These are phyloP conservation scores for Silybum marianum DNA, from an alignment of 129 eudicot species.

Conservation along the genomic window DNA sequence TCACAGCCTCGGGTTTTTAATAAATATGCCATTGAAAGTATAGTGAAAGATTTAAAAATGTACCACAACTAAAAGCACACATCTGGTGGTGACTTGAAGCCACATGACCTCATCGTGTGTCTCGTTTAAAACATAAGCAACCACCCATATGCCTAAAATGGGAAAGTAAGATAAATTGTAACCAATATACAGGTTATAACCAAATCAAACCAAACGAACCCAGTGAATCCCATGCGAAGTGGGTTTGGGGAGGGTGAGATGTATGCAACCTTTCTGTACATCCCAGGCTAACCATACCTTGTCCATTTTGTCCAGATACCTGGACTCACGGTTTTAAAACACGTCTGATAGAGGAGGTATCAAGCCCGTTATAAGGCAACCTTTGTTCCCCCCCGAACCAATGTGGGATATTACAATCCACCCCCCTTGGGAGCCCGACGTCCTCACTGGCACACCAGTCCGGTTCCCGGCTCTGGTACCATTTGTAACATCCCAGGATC, in stretches of 20 bases:
- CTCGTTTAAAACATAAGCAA: constrained; percentile 73
- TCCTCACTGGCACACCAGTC: no score
- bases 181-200: not conserved
- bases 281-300: no score
- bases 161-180: constrained; percentile 21
- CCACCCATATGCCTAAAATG: constrained; percentile 65
- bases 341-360: no score
- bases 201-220: not conserved
- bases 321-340: no score
- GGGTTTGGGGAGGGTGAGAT: not conserved
- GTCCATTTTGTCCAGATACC: no score
- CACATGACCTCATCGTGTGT: constrained; percentile 62
- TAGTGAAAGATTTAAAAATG: constrained; percentile 19
- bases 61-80: constrained; percentile 62
- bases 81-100: constrained; percentile 83
- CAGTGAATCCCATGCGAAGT: not conserved
- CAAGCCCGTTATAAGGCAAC: no score
- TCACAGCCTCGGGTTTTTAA: not conserved
- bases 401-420: no score
- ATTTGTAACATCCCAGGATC: no score
- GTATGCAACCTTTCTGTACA: not conserved
- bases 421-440: no score
- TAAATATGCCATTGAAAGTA: not conserved
- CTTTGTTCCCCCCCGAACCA: no score
- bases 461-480: no score